phyloP scores from a whole-genome alignment of 106 monocot genomes.

The Xerophyta viscosa region DNA sequence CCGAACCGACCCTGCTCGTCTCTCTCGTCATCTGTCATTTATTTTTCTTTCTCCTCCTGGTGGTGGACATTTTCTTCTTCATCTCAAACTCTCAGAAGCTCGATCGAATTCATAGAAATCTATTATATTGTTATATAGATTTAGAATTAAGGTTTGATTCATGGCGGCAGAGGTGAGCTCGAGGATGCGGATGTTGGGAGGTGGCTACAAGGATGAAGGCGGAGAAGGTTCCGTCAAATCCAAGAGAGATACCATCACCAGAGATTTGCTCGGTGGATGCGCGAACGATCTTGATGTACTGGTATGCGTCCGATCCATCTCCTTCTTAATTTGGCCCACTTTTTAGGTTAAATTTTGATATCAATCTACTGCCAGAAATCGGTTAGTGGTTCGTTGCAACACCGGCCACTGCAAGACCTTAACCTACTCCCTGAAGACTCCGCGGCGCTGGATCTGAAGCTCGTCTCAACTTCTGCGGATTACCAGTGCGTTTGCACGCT shows the following conservation, averaged over 20 bases:
- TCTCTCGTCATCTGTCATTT: too few relatives aligned
- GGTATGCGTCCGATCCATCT: too few relatives aligned
- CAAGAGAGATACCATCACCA: conserved; percentile 17
- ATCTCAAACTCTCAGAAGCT: neutral
- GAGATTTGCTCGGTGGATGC: conserved; percentile 25
- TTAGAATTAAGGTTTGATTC: neutral
- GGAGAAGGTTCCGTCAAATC: conserved; percentile 2
- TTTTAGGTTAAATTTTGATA: too few relatives aligned
- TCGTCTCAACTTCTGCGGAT: conserved; percentile 7
- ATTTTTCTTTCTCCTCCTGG: neutral
- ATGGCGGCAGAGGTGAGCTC: conserved; percentile 44
- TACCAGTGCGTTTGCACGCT: conserved; percentile 75
- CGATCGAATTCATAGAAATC: too few relatives aligned
- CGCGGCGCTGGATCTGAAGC: conserved; percentile 17
- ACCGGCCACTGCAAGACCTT: conserved; percentile 27
- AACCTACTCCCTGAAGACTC: conserved; percentile 27
- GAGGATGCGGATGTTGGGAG: neutral
- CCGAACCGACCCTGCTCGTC: too few relatives aligned
- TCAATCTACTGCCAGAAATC: too few relatives aligned
- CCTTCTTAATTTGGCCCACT: too few relatives aligned
- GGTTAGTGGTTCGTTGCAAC: conserved; percentile 1
- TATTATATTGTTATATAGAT: neutral
- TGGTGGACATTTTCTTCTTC: neutral
- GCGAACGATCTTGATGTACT: conserved; percentile 15
- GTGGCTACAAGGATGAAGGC: conserved; percentile 5